Percentiles rank a stretch among this genome's conserved stretches.
Conservation (phyloP, 495 filamentous ascomycete species). For the Trichoderma virens region DNA sequence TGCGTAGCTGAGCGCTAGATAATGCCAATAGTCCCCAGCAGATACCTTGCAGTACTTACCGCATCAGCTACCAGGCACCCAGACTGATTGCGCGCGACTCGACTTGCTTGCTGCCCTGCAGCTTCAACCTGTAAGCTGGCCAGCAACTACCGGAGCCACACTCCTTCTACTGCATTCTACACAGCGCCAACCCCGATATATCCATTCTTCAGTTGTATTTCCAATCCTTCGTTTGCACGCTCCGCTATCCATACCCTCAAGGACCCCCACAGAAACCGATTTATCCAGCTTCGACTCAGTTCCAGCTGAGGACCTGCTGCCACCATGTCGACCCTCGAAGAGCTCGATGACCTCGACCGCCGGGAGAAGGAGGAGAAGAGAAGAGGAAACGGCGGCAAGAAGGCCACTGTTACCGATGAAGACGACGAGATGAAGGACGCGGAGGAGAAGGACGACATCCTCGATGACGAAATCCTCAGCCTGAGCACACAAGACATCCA, state of each 20-base stretch:
- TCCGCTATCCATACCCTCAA: not conserved
- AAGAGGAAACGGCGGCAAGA: conserved; percentile 62
- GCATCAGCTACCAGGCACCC: not conserved
- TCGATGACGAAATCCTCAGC: conserved; percentile 85
- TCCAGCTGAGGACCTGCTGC: conserved; percentile 1
- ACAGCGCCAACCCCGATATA: not conserved
- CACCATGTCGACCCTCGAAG: conserved; percentile 35
- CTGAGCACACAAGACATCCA: conserved; percentile 90
- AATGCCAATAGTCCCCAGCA: not conserved
- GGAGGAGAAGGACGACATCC: conserved; percentile 66
- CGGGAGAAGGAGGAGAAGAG: conserved; percentile 61
- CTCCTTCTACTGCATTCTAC: not conserved
- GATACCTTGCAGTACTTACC: not conserved
- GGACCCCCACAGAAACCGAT: not conserved
- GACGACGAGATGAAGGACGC: conserved; percentile 89
- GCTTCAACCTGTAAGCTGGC: conserved; percentile 8
- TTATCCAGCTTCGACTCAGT: not conserved
- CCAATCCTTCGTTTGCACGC: too few species aligned
- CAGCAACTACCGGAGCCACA: not conserved
- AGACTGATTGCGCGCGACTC: conserved; percentile 8
- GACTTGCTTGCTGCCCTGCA: conserved; percentile 5
- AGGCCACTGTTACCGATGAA: conserved; percentile 56
- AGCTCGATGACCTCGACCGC: conserved; percentile 39
- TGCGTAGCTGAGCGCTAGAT: not conserved
- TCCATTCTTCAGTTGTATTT: not conserved